Conservation (phyloP, 257 asterid species). For the Fraxinus excelsior region DNA sequence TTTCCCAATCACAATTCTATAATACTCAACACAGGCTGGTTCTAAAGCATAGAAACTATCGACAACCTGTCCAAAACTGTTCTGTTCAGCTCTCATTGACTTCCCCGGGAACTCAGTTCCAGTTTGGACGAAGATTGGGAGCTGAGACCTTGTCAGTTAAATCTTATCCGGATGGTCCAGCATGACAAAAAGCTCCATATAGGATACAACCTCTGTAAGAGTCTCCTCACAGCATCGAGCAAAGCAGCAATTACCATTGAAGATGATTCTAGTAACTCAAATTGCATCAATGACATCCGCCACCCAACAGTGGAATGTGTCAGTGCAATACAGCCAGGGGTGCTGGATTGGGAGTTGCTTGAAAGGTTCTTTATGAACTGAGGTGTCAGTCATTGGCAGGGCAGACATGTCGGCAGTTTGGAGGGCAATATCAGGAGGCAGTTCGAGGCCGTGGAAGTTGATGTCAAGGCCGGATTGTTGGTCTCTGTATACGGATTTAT, state of each 20-base stretch:
- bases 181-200: constrained; percentile 27
- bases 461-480: constrained; percentile 23
- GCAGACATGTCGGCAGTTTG: constrained; percentile 7
- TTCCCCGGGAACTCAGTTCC: background rate
- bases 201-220: constrained; percentile 27
- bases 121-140: constrained; percentile 12
- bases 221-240: constrained; percentile 24
- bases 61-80: background rate
- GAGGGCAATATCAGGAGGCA: constrained; percentile 17
- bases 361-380: constrained; percentile 24
- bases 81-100: background rate
- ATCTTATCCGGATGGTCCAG: constrained; percentile 29
- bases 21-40: background rate
- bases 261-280: constrained; percentile 33
- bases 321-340: constrained; percentile 34
- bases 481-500: constrained; percentile 12
- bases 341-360: constrained; percentile 7
- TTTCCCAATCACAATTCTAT: background rate
- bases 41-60: constrained; percentile 3
- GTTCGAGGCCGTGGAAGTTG: constrained; percentile 20
- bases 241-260: constrained; percentile 17
- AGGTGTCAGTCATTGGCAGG: background rate
- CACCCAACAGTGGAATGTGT: constrained; percentile 38
- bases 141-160: constrained; percentile 30
- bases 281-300: constrained; percentile 29